phyloP scores from a whole-genome alignment of 2,329 filamentous ascomycete genomes.

The Fusarium sp. region DNA sequence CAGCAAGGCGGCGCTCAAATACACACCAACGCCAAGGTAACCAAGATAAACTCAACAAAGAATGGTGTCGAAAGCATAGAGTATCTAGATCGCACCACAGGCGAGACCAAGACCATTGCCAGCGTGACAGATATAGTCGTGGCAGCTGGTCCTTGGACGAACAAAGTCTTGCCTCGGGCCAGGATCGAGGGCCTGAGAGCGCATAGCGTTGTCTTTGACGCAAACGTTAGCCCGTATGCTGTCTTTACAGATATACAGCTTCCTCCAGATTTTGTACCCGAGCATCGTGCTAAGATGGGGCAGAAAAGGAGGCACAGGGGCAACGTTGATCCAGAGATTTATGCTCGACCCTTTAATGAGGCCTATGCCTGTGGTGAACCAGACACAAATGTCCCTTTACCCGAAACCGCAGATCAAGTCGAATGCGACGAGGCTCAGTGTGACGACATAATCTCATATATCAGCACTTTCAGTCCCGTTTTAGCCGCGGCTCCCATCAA shows the following conservation, averaged over 20 bases:
- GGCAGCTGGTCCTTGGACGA: constrained; percentile 72
- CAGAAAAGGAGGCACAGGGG: constrained; percentile 66
- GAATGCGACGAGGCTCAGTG: constrained; percentile 79
- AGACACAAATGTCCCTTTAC: constrained; percentile 79
- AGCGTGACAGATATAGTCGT: constrained; percentile 65
- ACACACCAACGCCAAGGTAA: constrained; percentile 73
- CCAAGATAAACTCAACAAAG: constrained; percentile 67
- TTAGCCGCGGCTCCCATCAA: constrained; percentile 76
- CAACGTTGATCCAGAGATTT: constrained; percentile 88
- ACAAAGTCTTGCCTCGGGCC: constrained; percentile 64
- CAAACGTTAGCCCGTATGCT: constrained; percentile 76
- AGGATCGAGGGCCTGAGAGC: constrained; percentile 69
- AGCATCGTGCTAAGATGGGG: constrained; percentile 58
- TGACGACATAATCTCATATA: constrained; percentile 86
- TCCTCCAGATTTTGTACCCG: constrained; percentile 69
- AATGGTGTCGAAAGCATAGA: constrained; percentile 70
- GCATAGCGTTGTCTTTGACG: constrained; percentile 73
- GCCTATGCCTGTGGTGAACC: constrained; percentile 97
- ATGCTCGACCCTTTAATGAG: constrained; percentile 87
- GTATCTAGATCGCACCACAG: constrained; percentile 62
- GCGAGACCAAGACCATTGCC: constrained; percentile 49
- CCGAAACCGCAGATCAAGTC: constrained; percentile 79
- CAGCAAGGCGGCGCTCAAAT: constrained; percentile 75
- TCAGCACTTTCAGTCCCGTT: constrained; percentile 71
- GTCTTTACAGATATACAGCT: constrained; percentile 89